Conservation (phyloP, 2,329 filamentous ascomycete genomes). For the Sporothrix phasma region DNA sequence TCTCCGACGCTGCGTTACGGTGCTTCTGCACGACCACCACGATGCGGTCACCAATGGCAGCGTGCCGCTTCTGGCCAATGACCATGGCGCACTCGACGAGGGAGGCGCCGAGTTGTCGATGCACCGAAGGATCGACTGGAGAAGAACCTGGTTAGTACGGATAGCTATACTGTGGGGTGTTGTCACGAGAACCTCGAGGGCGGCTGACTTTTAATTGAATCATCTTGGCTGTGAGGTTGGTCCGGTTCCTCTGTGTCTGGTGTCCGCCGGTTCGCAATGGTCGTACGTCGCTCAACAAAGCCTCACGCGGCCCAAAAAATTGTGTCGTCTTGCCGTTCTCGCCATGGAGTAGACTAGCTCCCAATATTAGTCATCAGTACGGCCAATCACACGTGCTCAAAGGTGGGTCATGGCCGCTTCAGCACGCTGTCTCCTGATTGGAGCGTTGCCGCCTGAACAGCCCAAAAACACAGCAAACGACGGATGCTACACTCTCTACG, state of each 20-base stretch:
- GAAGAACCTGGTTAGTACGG: neutral
- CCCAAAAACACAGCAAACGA: slow-evolving; percentile 4
- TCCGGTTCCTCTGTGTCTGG: neutral
- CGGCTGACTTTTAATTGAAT: slow-evolving; percentile 72
- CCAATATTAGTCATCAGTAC: slow-evolving; percentile 4
- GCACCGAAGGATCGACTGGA: slow-evolving; percentile 91
- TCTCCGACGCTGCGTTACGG: slow-evolving; percentile 63
- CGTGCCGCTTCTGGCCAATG: slow-evolving; percentile 78
- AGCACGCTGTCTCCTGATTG: slow-evolving; percentile 1
- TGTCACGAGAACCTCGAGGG: too few species aligned
- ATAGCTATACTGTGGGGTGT: neutral
- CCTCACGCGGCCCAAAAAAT: neutral
- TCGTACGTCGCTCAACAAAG: neutral
- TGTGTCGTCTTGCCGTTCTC: neutral
- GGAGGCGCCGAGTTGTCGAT: slow-evolving; percentile 98
- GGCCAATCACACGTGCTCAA: neutral
- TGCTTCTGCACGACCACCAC: slow-evolving; percentile 98
- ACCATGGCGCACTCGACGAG: slow-evolving; percentile 94
- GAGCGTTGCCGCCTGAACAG: neutral
- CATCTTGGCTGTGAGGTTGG: slow-evolving; percentile 49
- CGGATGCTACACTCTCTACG: too few species aligned
- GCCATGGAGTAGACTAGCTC: too few species aligned
- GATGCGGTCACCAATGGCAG: slow-evolving; percentile 89
- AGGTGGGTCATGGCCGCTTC: neutral
- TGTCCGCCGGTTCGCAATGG: neutral